Base-by-base conservation (phyloP, 1,139 yeast genomes). In the Wickerhamiella pararugosa region DNA sequence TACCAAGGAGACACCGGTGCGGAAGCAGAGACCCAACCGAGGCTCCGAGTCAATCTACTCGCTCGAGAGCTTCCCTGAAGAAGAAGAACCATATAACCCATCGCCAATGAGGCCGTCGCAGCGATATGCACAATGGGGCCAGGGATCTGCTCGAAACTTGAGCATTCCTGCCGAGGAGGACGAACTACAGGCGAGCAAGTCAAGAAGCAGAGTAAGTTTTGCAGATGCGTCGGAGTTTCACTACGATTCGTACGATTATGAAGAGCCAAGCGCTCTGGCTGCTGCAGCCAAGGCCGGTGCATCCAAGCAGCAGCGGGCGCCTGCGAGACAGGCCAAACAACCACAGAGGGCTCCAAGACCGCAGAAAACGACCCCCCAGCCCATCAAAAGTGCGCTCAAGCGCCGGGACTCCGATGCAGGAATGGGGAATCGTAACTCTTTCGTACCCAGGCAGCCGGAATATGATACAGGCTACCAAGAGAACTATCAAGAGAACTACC, bases 151-250 rank as follows among this genome's bases (percentile, higher is more conserved):
- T 5, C 53, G 53, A 44, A 64, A 60, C 37, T 49, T 56, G 25
- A 65, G 61, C 41, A 49, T 61, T 40, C 54, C 54, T 37, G 55
- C 62, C 1, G 63, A 60, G 25, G 49, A 51, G 15, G 65, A 61
- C 47, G 62, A 58, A 38, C 56, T 48, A 25, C 47, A 36, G 27
- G 25, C 32, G 5, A 7, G n/a, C 11, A 6, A n/a, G 30, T 10
- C 26, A 25, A 26, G 30, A 30, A 34, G 27, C 38, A 34, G 25
- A 32, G 44, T 29, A 39, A 43, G 32, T 27, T 38, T 26, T 47
- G 49, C 26, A 43, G 42, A 31, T 15, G 37, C 44, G 10, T 25
- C 45, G 39, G 48, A 45, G 32, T 50, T 43, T 31, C 46, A 45
- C 28, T 50, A 51, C 37, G 52, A 49, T 30, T 43, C 50, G 37